Evolutionary conservation across 2,329 filamentous ascomycete genomes (phyloP), one percentile per base, ranked within the genome.

Genomic region (Fusarium sp.): DNA sequence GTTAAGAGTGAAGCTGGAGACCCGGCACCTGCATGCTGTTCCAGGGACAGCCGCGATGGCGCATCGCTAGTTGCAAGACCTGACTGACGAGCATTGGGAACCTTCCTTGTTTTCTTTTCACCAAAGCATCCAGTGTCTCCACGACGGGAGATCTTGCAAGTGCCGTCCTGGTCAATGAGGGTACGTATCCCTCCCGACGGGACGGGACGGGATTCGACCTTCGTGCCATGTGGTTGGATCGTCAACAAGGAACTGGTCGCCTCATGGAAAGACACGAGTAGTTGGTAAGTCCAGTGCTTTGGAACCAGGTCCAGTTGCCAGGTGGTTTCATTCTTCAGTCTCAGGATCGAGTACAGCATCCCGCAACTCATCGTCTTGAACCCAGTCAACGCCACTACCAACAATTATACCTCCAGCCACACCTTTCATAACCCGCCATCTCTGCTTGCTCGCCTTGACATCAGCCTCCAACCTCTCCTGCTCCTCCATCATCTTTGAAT

Each of bases 351-450:
- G 83, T 27, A 97, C 93, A 65, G 95, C 84, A 53, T 88, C 87
- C 62, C 87, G 84, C 66, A 97, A 81, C 63, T 84, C 84, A 54
- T 89, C 85, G 79, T 97, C 90, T 43, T 86, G 83, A 15, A 88
- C 89, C 94, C 94, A 97, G 76, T 97, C 90, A 57, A 96, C 84
- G 48, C 94, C 94, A 78, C 93, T 97, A 5, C 92, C 93, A 8
- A 89, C 92, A 48, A 97, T 87, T 58, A 94, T 86, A 20, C 91
- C 93, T 75, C 91, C 92, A n/a, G 92, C 86, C 44, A 94, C 88
- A 25, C 88, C 92, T 81, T 95, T 96, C 79, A 95, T 87, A 22
- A 91, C 89, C 74, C 89, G 88, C 90, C 90, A 93, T 75, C 87
- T 86, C 70, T 89, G 88, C 66, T 87, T 87, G 77, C 89, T 91